phyloP scores from a whole-genome alignment of 768 basidiomycete genomes.

The Leccinellum rugosiceps region DNA sequence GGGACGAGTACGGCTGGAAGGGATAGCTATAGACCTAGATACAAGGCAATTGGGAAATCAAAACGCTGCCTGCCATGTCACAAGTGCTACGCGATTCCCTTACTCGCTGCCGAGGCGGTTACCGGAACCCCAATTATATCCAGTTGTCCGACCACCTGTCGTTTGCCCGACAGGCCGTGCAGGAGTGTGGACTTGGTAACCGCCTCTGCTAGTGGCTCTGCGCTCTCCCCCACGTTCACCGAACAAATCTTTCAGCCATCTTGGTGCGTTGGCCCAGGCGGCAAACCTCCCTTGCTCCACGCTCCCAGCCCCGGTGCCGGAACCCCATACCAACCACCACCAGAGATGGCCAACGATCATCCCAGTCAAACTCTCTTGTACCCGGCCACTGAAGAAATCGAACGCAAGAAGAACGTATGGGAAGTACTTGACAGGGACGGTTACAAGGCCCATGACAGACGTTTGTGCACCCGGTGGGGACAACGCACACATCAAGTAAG shows the following conservation, averaged over 20 bases:
- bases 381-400: conserved; percentile 67
- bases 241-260: conserved; percentile 53
- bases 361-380: conserved; percentile 60
- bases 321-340: conserved; percentile 72
- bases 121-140: conserved; percentile 55
- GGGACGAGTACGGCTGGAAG: conserved; percentile 29
- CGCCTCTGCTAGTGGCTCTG: conserved; percentile 38
- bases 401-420: conserved; percentile 73
- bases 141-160: conserved; percentile 21
- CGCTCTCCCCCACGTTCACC: conserved; percentile 36
- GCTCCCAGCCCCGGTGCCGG: conserved; percentile 39
- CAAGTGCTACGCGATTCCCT: background rate
- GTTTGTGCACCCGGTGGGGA: conserved; percentile 65
- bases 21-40: conserved; percentile 12
- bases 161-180: conserved; percentile 31
- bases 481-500: conserved; percentile 65
- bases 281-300: conserved; percentile 37
- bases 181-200: conserved; percentile 61
- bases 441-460: conserved; percentile 76
- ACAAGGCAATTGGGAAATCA: background rate
- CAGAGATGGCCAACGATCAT: conserved; percentile 76
- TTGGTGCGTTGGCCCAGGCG: conserved; percentile 48
- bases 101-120: conserved; percentile 42
- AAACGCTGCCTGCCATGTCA: background rate
- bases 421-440: conserved; percentile 66